These are phyloP conservation scores for Lichtheimia hyalospora DNA, from an alignment of 371 early-diverging fungal species.

Conservation along the genomic window DNA sequence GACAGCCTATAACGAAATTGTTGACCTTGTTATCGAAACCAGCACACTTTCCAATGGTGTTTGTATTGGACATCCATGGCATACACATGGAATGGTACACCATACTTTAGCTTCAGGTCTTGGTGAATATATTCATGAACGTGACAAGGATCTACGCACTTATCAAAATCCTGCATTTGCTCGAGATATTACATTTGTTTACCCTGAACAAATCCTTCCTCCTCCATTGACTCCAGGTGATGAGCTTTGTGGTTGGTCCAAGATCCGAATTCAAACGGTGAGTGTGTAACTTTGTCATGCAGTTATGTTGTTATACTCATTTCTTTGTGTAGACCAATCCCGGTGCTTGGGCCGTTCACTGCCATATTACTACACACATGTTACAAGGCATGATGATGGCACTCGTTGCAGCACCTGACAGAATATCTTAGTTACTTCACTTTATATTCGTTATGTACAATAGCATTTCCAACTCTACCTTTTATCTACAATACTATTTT, in stretches of 20 bases:
- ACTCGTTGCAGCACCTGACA: conserved; percentile 31
- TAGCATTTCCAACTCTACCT: too few species aligned
- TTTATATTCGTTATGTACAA: too few species aligned
- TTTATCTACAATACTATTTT: too few species aligned
- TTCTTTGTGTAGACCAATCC: conserved; percentile 10
- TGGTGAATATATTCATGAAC: conserved; percentile 34
- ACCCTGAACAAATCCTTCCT: conserved; percentile 27
- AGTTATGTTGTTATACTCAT: neutral
- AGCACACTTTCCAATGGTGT: conserved; percentile 14
- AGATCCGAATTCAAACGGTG: conserved; percentile 39
- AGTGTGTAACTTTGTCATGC: conserved; percentile 4
- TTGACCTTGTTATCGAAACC: conserved; percentile 39
- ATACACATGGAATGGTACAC: conserved; percentile 46
- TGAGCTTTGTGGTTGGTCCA: conserved; percentile 39
- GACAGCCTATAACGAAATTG: conserved; percentile 23
- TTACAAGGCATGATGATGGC: conserved; percentile 48
- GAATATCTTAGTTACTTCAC: neutral
- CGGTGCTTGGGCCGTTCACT: conserved; percentile 19
- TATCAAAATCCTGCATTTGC: conserved; percentile 11
- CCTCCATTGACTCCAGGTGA: conserved; percentile 2
- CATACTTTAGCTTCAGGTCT: conserved; percentile 36
- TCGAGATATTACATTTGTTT: conserved; percentile 34
- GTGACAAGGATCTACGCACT: conserved; percentile 25
- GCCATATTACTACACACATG: conserved; percentile 39
- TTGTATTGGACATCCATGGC: conserved; percentile 47